Percentiles rank a stretch among this genome's conserved stretches.
Conservation (phyloP, 495 filamentous ascomycete genomes). For the Cudoniella acicularis region DNA sequence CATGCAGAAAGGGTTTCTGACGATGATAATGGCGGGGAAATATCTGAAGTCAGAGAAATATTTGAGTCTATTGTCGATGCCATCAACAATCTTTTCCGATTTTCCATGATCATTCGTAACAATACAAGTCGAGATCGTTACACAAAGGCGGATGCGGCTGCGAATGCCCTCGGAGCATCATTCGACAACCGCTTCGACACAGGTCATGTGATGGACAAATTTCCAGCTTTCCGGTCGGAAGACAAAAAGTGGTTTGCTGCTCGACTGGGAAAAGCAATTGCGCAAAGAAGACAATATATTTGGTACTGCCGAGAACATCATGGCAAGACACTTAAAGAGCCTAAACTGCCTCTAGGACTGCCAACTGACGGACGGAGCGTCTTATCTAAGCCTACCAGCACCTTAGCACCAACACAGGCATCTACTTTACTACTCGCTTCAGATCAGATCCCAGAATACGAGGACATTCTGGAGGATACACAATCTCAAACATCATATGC, state of each 20-base stretch:
- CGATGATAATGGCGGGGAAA: slow-evolving; percentile 2
- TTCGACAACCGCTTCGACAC: slow-evolving; percentile 25
- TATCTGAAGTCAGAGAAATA: slow-evolving; percentile 18
- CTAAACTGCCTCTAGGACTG: no score
- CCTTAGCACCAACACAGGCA: slow-evolving; percentile 15
- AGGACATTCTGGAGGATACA: not conserved
- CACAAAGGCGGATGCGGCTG: slow-evolving; percentile 15
- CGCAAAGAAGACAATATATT: slow-evolving; percentile 37
- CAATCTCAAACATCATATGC: slow-evolving; percentile 20
- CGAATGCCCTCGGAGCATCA: slow-evolving; percentile 2
- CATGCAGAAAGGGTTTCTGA: not conserved
- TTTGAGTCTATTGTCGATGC: slow-evolving; percentile 21
- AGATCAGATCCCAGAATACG: not conserved
- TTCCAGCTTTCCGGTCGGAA: not conserved
- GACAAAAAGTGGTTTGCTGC: slow-evolving; percentile 17
- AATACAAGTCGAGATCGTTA: slow-evolving; percentile 33
- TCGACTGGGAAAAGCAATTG: slow-evolving; percentile 39
- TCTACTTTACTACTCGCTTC: slow-evolving; percentile 13
- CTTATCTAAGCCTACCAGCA: slow-evolving; percentile 1
- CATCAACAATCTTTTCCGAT: slow-evolving; percentile 28
- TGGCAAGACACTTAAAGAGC: slow-evolving; percentile 19
- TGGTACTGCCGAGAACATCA: slow-evolving; percentile 37
- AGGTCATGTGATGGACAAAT: slow-evolving; percentile 18
- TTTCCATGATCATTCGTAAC: slow-evolving; percentile 32
- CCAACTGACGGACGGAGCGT: no score